Base-by-base conservation (phyloP, 352 stramenopile genomes). In the Phytopythium cucurbitacearum region DNA sequence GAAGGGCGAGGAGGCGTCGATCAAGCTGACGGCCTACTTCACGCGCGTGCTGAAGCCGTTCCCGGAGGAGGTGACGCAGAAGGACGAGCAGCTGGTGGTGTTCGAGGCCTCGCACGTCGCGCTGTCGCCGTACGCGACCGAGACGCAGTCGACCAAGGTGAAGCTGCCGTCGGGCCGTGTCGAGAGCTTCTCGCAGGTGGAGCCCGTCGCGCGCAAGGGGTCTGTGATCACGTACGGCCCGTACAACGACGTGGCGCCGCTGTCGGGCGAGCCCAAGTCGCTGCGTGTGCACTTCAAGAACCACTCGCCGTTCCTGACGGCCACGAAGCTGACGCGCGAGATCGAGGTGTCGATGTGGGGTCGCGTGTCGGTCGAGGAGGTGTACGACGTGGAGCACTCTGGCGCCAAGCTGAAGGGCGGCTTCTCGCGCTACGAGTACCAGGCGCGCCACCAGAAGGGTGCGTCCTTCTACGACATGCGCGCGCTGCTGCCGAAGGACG, bases 281-380 rank as follows among this genome's bases (percentile, higher is more conserved):
- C 50, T 90, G 43, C 67, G 60, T 35, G 65, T 95, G 41, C 87
- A 96, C 62, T 96, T 82, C 57, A 90, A 92, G 71, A 93, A 91
- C 62, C 78, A 96, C 66, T 64, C 74, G 42, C 87, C 87, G 33
- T 96, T 96, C 64, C 54, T 93, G 56, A 96, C 85, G 10, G 73
- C 94, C 12, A 91, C 80, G 21, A 87, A 81, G 48, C 70, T 95
- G 16, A 79, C 85, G 15, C 87, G 85, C 53, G 87, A 95, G 61
- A 76, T 96, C 52, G 85, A 96, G 77, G 81, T 96, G 52, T 94
- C 83, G 37, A 91, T 94, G 81, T 96, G 87, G 87, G 87, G 87
- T 32, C 81, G 82, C 57, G 84, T 96, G 52, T 87, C 83, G 3
- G 72, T 94, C 28, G 87, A 96, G 56, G 87, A 96, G 51, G 84